Evolutionary conservation across 2,329 filamentous ascomycete species (phyloP), one percentile per base, ranked within the genome.

Genomic region (Hypoxylon sp.): DNA sequence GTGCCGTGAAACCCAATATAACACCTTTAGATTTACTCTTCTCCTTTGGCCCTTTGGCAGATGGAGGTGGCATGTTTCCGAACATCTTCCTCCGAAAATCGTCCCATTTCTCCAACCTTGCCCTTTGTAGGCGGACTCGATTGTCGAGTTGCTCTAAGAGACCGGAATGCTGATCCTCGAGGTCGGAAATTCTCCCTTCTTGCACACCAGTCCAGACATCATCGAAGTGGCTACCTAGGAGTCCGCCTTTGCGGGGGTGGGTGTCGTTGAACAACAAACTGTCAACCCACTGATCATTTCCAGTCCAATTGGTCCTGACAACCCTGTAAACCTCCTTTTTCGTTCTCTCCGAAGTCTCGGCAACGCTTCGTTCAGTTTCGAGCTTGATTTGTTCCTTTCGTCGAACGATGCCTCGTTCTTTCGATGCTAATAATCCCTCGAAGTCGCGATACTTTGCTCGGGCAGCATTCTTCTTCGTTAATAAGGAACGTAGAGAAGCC

Each of bases 241-340:
- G 82, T 0, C 84, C 86, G 67, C 92, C 91, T 33, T 83, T 86
- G 26, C 82, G 82, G 1, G 83, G 80, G 6, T 82, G 82, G 19
- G 83, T 82, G 50, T 93, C 90, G 1, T 92, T 92, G 55, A 90
- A 84, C 0, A 96, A 78, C 19, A 97, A 81, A 1, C 88, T 84
- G 52, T 93, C 87, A 73, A 93, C 86, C 91, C 94, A 95, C 62
- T 88, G 86, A 65, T 91, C 87, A 74, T 91, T 89, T 1, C 93
- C 94, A 13, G 92, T 84, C 94, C 94, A 97, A 72, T 94, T 93
- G 67, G 90, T 89, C 37, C 86, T 85, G 31, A 94, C 81, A 2
- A 86, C 84, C 46, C 86, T 87, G 72, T 90, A 85, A 63, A 93
- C 81, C 42, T 87, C 82, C 0, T 78, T 72, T 48, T 81, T 83